Base-by-base conservation (phyloP, 1,284 basidiomycete genomes). In the Cutaneotrichosporon sp. region DNA sequence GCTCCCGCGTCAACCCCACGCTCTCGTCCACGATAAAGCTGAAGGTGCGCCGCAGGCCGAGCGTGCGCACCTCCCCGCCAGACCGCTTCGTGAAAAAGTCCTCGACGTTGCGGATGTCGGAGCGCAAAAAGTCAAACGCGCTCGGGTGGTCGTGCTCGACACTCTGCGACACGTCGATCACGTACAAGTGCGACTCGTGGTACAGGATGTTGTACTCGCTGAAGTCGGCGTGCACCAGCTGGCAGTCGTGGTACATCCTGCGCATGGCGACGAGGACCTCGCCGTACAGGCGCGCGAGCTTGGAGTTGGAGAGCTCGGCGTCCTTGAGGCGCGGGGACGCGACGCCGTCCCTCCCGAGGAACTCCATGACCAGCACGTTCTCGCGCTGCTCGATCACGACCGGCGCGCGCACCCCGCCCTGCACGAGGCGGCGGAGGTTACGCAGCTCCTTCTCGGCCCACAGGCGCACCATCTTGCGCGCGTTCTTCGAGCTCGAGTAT, bases 371-470 rank as follows among this genome's bases (percentile, higher is more conserved):
- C 20, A 99, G 84, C 1, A 99, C 92, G 72, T 99, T 98, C 77
- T 98, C 95, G 56, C 95, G 85, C 24, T 97, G 91, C 77, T 99
- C 97, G 27, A 97, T 78, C 1, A 94, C 91, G 52, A 89, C 87
- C 0, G 97, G 97, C 66, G 91, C 92, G 29, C 86, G 84, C 52
- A 99, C 86, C 0, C 91, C 94, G 8, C 92, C 92, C 27, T 87
- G 80, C 10, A 86, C 83, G 51, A 99, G 82, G 11, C 97, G 85
- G 73, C 90, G 90, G 65, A 99, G 81, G 74, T 99, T 99, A 20
- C 97, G 86, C 87, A 97, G 90, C 79, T 99, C 97, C 81, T 99
- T 99, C 79, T 99, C 97, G 0, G 97, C 97, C 97, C 97, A 99
- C 8, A 99, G 81, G 13, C 92, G 86, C 18, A 99, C 95, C 95